These are phyloP conservation scores for Aspergillus sp. DNA, from an alignment of 2,329 filamentous ascomycete species.

Conservation along the genomic window DNA sequence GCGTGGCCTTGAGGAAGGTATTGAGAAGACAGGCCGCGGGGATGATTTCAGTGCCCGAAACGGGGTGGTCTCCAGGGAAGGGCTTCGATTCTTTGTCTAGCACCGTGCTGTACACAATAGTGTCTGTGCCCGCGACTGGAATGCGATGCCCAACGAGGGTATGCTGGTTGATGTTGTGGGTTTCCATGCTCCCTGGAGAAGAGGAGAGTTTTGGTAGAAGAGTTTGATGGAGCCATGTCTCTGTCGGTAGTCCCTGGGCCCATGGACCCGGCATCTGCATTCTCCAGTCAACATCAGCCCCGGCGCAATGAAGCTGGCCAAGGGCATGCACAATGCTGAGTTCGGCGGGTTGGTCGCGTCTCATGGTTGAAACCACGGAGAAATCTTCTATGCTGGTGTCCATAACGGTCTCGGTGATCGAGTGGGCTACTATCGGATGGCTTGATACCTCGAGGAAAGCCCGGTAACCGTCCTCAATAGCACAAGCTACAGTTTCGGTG, in stretches of 20 bases:
- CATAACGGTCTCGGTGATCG: conserved; percentile 41
- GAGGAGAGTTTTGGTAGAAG: neutral
- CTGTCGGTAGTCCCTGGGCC: neutral
- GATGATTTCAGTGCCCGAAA: conserved; percentile 46
- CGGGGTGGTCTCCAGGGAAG: conserved; percentile 42
- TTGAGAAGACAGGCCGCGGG: conserved; percentile 45
- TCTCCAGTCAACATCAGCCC: conserved; percentile 31
- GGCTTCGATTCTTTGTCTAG: conserved; percentile 41
- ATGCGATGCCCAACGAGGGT: conserved; percentile 34
- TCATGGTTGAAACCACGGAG: conserved; percentile 33
- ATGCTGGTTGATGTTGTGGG: conserved; percentile 18
- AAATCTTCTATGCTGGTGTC: conserved; percentile 31
- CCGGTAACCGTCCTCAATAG: conserved; percentile 38
- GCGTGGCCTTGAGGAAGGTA: conserved; percentile 37
- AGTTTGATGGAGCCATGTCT: neutral
- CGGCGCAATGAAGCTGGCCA: conserved; percentile 30
- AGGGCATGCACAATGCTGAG: conserved; percentile 29
- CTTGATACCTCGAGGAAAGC: conserved; percentile 45
- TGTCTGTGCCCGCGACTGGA: conserved; percentile 29
- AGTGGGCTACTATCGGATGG: conserved; percentile 45
- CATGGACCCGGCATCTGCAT: neutral
- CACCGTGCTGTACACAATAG: conserved; percentile 34
- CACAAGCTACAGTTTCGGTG: conserved; percentile 34
- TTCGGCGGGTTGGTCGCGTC: conserved; percentile 25
- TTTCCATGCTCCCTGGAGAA: neutral